A percentile compares a stretch with the other conserved stretches of the same genome.
Conservation (phyloP, 2,329 filamentous ascomycete species). For the Apiospora sp. region DNA sequence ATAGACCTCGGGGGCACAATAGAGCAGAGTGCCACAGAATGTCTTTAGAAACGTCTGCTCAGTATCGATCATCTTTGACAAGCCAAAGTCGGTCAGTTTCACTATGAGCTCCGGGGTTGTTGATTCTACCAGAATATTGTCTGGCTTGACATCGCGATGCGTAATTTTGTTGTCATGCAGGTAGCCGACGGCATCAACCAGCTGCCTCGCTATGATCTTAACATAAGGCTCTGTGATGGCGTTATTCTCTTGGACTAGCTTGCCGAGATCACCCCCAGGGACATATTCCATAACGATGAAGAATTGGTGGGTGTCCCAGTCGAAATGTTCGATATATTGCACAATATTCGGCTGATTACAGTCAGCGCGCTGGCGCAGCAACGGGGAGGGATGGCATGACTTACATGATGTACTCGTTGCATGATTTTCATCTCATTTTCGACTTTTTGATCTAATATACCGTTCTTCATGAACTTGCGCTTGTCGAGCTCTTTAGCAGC, state of each 20-base stretch:
- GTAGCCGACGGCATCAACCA: slow-evolving; percentile 84
- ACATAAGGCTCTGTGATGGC: slow-evolving; percentile 72
- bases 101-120: slow-evolving; percentile 74
- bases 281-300: slow-evolving; percentile 99
- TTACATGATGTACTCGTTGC: slow-evolving; percentile 82
- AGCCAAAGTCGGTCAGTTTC: slow-evolving; percentile 94
- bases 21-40: slow-evolving; percentile 94
- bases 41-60: slow-evolving; percentile 93
- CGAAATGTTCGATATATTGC: slow-evolving; percentile 87
- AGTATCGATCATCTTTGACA: slow-evolving; percentile 93
- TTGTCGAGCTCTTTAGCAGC: slow-evolving; percentile 97
- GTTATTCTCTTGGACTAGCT: slow-evolving; percentile 69
- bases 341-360: slow-evolving; percentile 80
- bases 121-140: slow-evolving; percentile 89
- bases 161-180: slow-evolving; percentile 90
- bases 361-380: slow-evolving; percentile 31
- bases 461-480: slow-evolving; percentile 90
- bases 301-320: slow-evolving; percentile 81
- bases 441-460: slow-evolving; percentile 86
- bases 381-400: slow-evolving; percentile 41
- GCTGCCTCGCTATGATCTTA: slow-evolving; percentile 76
- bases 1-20: slow-evolving; percentile 97
- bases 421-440: slow-evolving; percentile 99
- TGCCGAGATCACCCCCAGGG: slow-evolving; percentile 81
- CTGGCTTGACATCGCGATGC: slow-evolving; percentile 97